Percentiles rank a stretch among this genome's conserved stretches.
Evolutionary conservation across 805 yeast genomes (phyloP).

Genomic region (Sugiyamaella chiloensis): DNA sequence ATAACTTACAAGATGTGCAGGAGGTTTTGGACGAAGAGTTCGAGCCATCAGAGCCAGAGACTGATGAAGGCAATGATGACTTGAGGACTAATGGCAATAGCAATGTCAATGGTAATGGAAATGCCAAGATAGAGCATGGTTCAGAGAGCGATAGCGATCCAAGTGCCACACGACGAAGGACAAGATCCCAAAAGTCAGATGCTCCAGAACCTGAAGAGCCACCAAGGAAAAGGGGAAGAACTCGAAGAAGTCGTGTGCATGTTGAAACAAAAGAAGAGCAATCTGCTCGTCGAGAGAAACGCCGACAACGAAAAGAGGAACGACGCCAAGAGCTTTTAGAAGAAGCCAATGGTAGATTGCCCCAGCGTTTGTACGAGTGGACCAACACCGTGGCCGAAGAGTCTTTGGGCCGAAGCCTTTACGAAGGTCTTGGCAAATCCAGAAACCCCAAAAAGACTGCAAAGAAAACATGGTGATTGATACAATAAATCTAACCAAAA

Average conservation of each 20-base stretch:
- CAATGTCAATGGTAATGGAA: constrained; percentile 45
- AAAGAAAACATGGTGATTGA: constrained; percentile 16
- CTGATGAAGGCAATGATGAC: constrained; percentile 11
- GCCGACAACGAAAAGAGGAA: constrained; percentile 3
- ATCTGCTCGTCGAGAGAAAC: background rate
- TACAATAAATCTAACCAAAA: no score
- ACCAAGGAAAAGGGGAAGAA: constrained; percentile 2
- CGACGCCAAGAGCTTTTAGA: constrained; percentile 19
- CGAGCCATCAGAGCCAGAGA: constrained; percentile 9
- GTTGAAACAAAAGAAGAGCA: constrained; percentile 7
- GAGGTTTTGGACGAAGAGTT: constrained; percentile 22
- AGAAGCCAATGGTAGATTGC: constrained; percentile 15
- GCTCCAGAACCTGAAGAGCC: constrained; percentile 46
- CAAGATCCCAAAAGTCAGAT: constrained; percentile 8
- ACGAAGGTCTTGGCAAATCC: constrained; percentile 25
- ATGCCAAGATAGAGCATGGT: constrained; percentile 17
- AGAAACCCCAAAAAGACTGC: constrained; percentile 20
- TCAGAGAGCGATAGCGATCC: constrained; percentile 11
- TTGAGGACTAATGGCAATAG: constrained; percentile 11
- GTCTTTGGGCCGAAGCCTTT: constrained; percentile 26
- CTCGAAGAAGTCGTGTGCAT: constrained; percentile 7
- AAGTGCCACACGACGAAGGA: constrained; percentile 4
- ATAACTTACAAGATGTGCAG: constrained; percentile 21
- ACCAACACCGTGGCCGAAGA: constrained; percentile 24
- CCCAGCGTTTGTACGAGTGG: constrained; percentile 26